Conservation (phyloP, 768 basidiomycete genomes). For the Pulveroboletus sp. region DNA sequence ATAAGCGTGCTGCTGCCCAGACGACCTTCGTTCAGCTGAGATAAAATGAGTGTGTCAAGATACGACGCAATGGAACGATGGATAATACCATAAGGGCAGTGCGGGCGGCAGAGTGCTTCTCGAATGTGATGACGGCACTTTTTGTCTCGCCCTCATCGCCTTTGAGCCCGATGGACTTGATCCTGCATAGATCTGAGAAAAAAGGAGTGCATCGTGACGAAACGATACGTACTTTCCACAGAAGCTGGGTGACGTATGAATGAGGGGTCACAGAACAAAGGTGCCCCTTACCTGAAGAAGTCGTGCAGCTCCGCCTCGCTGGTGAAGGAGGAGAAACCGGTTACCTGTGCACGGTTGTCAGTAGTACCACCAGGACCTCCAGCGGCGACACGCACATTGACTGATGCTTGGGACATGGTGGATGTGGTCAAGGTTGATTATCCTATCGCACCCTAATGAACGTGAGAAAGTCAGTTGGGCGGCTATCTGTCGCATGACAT, state of each 20-base stretch:
- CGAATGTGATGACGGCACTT: conserved; percentile 76
- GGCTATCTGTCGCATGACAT: conserved; percentile 8
- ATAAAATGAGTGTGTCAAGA: background rate
- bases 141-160: conserved; percentile 35
- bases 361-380: background rate
- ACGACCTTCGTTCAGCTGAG: conserved; percentile 67
- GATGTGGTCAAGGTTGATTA: conserved; percentile 1
- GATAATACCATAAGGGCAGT: conserved; percentile 75
- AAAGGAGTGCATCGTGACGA: background rate
- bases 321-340: conserved; percentile 64
- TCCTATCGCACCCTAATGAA: background rate
- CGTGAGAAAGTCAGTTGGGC: conserved; percentile 7
- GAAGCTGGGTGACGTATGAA: conserved; percentile 49
- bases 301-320: conserved; percentile 68
- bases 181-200: conserved; percentile 40
- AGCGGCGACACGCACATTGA: conserved; percentile 35
- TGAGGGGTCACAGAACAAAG: background rate
- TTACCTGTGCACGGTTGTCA: conserved; percentile 48
- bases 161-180: conserved; percentile 61
- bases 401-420: conserved; percentile 23
- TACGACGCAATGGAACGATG: fast-evolving
- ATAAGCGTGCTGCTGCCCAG: conserved; percentile 69
- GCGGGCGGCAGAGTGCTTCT: conserved; percentile 79
- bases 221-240: conserved; percentile 68
- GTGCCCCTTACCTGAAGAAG: conserved; percentile 67